phyloP scores from a whole-genome alignment of 2,329 filamentous ascomycete species.

The Hawksworthiomyces lignivorus region DNA sequence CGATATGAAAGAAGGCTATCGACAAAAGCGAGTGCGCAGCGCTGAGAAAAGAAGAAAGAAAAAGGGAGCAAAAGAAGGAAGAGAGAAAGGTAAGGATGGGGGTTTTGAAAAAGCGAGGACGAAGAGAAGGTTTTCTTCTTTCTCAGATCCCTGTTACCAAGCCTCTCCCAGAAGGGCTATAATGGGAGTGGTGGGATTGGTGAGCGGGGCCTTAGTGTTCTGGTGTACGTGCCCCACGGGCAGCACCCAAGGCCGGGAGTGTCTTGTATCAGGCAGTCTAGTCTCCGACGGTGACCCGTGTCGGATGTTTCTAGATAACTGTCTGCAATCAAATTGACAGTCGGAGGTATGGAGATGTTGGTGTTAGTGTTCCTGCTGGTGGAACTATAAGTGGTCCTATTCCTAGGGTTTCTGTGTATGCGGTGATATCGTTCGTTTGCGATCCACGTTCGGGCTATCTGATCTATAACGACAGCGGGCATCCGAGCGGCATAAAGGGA shows the following conservation, averaged over 20 bases:
- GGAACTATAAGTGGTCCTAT: too few species aligned
- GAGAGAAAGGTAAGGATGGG: constrained; percentile 15
- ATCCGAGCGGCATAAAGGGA: constrained; percentile 41
- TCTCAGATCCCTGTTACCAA: neutral
- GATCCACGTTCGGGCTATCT: constrained; percentile 42
- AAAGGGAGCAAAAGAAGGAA: constrained; percentile 18
- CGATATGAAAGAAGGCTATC: constrained; percentile 47
- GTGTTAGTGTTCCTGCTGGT: neutral
- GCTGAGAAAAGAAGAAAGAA: constrained; percentile 27
- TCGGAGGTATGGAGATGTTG: too few species aligned
- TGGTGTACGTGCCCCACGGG: constrained; percentile 29
- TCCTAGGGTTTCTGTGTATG: constrained; percentile 1
- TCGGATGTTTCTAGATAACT: constrained; percentile 29
- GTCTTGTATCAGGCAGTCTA: constrained; percentile 33
- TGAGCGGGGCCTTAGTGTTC: constrained; percentile 14
- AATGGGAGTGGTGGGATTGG: constrained; percentile 19
- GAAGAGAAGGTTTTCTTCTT: constrained; percentile 6
- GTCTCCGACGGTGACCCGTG: constrained; percentile 27
- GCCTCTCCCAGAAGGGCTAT: constrained; percentile 18
- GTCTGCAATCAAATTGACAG: too few species aligned
- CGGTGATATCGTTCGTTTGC: constrained; percentile 30
- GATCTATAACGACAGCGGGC: constrained; percentile 46
- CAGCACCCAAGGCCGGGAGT: constrained; percentile 26
- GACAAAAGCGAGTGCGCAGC: constrained; percentile 43
- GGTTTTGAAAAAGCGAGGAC: constrained; percentile 7